Evolutionary conservation across 345 rosid genomes (phyloP).

Genomic region (Bruguiera sexangula): DNA sequence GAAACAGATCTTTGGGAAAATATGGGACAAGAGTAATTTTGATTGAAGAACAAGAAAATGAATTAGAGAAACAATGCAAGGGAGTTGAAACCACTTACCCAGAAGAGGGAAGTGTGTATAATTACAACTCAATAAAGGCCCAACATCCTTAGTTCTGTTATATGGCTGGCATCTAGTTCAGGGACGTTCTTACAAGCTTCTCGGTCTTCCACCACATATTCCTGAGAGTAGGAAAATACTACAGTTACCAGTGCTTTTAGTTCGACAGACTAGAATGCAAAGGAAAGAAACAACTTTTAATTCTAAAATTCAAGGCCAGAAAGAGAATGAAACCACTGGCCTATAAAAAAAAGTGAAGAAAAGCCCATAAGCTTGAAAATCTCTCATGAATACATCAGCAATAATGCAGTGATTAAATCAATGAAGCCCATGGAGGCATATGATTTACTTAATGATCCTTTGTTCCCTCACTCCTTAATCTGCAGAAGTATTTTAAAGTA

Average conservation of each 20-base stretch:
- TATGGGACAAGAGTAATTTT: not conserved
- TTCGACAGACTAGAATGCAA: not conserved
- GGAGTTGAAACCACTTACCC: slow-evolving; percentile 26
- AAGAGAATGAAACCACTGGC: not conserved
- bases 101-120: slow-evolving; percentile 12
- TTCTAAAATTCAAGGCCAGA: not conserved
- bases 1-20: not conserved
- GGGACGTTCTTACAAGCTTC: slow-evolving; percentile 65
- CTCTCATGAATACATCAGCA: no score
- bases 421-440: no score
- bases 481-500: no score
- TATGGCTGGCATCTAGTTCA: slow-evolving; percentile 83
- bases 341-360: not conserved
- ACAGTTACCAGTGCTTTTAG: not conserved
- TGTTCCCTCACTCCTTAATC: no score
- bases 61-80: not conserved
- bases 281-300: not conserved
- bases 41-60: not conserved
- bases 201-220: slow-evolving; percentile 89
- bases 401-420: no score
- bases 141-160: slow-evolving; percentile 87
- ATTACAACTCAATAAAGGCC: slow-evolving; percentile 55
- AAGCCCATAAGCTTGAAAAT: no score
- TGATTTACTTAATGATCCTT: no score
- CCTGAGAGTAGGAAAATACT: slow-evolving; percentile 41